Base-by-base conservation (phyloP, 768 basidiomycete species). In the Tricholoma sp. region DNA sequence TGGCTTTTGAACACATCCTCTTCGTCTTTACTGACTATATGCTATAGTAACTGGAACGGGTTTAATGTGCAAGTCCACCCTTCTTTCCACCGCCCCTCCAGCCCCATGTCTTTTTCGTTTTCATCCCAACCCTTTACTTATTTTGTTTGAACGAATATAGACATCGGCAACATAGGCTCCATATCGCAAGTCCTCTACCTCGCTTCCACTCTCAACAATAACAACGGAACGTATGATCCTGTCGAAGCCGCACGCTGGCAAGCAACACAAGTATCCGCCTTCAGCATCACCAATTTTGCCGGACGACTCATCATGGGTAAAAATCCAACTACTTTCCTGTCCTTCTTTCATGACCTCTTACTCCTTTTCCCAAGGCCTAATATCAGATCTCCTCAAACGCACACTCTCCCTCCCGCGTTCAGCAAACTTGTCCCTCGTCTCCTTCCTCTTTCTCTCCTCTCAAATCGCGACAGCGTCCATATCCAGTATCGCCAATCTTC, bases 101-200 rank as follows among this genome's bases (percentile, higher is more conserved):
- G 8, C 34, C 13, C 20, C 34, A 4, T 4, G 4, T 24, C 24
- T 4, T 24, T 24, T 24, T 24, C 24, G 4, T 24, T 24, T 24
- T 4, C 24, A 24, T 4, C 24, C 24, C 24, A 24, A 24, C 24
- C 24, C 4, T 24, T 24, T 24, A 24, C 24, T 24, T 24, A 24
- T 24, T 24, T 24, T 24, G 24, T 24, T 24, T 24, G 24, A 24
- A 24, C 24, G 24, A 24, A 15, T 17, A 17, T 42, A 86, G 86
- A 83, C 63, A 91, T 91, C 71, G 91, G 91, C 70, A 91, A 91
- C 61, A 87, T 84, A 11, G 88, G 90, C 34, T 79, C 83, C 3
- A 85, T 89, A 49, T 75, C 89, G 0, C 81, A 87, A 62, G 86
- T 88, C 0, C 73, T 89, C 29, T 47, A 47, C 13, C 87, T 83